phyloP scores from a whole-genome alignment of 2,329 filamentous ascomycete species.

The Neoarthrinium moseri region DNA sequence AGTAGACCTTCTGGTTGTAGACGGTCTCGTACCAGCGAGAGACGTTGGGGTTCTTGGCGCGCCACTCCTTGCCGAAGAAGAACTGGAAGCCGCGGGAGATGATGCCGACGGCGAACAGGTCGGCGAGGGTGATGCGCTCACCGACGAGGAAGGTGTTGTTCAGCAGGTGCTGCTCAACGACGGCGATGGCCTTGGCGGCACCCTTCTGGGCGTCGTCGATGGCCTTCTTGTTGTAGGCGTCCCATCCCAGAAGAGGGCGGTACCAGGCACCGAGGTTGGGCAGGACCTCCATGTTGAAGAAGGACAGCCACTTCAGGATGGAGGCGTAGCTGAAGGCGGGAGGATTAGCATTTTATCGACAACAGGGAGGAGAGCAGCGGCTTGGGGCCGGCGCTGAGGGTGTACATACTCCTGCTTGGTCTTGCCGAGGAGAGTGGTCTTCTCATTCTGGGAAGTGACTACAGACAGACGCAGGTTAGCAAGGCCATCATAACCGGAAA shows the following conservation, averaged over 20 bases:
- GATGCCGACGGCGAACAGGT: slow-evolving; percentile 80
- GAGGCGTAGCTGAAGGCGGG: slow-evolving; percentile 69
- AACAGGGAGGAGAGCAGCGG: neutral
- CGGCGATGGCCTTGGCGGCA: slow-evolving; percentile 64
- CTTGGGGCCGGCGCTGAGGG: too few species aligned
- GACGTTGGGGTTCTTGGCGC: slow-evolving; percentile 77
- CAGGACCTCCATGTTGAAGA: slow-evolving; percentile 86
- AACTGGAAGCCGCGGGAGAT: slow-evolving; percentile 86
- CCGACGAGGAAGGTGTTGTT: slow-evolving; percentile 96
- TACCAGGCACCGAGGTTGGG: slow-evolving; percentile 75
- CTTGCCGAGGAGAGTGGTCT: slow-evolving; percentile 98
- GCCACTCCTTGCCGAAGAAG: slow-evolving; percentile 92
- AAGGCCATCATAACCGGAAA: too few species aligned
- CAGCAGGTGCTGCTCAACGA: slow-evolving; percentile 84
- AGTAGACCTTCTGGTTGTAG: slow-evolving; percentile 89
- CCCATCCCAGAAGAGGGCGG: slow-evolving; percentile 77
- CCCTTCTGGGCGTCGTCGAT: slow-evolving; percentile 77
- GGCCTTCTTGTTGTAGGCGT: slow-evolving; percentile 96
- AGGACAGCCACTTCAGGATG: slow-evolving; percentile 98
- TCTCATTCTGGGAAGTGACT: slow-evolving; percentile 99
- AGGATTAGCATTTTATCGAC: too few species aligned
- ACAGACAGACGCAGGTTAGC: too few species aligned
- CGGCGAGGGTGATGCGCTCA: slow-evolving; percentile 95
- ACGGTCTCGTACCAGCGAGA: slow-evolving; percentile 95
- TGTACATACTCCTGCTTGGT: slow-evolving; percentile 93